These are phyloP conservation scores for Russula compacta DNA, from an alignment of 768 basidiomycete genomes.

Conservation along the genomic window DNA sequence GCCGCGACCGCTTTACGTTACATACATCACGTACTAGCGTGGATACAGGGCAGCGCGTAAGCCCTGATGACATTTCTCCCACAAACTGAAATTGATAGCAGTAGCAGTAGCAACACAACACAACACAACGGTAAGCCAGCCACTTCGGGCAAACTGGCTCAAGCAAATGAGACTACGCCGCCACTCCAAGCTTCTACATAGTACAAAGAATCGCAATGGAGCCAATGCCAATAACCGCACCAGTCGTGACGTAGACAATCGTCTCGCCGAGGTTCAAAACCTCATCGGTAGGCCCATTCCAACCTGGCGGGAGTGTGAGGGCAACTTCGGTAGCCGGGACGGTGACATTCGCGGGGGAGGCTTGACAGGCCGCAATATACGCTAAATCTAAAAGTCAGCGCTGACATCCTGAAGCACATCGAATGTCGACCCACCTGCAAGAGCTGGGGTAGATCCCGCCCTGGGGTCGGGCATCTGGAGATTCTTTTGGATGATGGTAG, in stretches of 20 bases:
- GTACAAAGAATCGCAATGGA: conserved; percentile 46
- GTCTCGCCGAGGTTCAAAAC: conserved; percentile 38
- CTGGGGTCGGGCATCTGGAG: conserved; percentile 39
- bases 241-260: conserved; percentile 36
- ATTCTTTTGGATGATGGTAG: conserved; percentile 42
- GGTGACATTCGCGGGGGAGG: conserved; percentile 28
- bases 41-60: no score
- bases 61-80: background rate
- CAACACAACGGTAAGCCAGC: background rate
- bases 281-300: conserved; percentile 52
- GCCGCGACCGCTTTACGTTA: no score
- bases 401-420: background rate
- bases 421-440: conserved; percentile 38
- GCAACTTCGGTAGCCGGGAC: conserved; percentile 33
- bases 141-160: background rate
- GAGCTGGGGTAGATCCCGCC: conserved; percentile 51
- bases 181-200: conserved; percentile 27
- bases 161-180: background rate
- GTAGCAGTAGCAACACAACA: background rate
- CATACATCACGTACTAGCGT: background rate
- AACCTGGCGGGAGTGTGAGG: conserved; percentile 39
- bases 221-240: conserved; percentile 39
- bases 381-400: conserved; percentile 29
- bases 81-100: background rate
- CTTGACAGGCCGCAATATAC: conserved; percentile 43